Base-by-base conservation (phyloP, 2,329 filamentous ascomycete genomes). In the Ilyonectria robusta region DNA sequence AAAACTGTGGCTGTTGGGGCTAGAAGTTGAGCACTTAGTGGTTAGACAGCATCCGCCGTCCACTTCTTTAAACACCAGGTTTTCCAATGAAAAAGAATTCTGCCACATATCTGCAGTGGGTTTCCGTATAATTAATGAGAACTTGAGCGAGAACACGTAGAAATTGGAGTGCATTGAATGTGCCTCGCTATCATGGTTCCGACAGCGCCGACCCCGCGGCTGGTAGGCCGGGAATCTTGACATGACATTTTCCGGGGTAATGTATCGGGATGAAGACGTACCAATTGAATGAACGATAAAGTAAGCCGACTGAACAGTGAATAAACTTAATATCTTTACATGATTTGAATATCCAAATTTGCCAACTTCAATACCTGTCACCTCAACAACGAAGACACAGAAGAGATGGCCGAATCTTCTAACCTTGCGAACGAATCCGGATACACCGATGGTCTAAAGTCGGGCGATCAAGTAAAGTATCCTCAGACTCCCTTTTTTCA, bases 401-500 rank as follows among this genome's bases (percentile, higher is more conserved):
- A 19, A 51, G n/a, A 21, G 31, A 33, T 31, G 48, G 29, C 29
- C 4, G 29, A 33, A 19, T 6, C 11, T 9, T 13, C n/a, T 2
- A 51, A 11, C 21, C 6, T 8, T 9, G 23, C 2, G 6, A 40
- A 8, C 10, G 35, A 17, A 29, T 26, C 44, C 13, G 54, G 44
- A 10, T 63, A 63, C 13, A 17, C 21, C 7, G 44, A 63, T 19
- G 61, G 61, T 10, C 17, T 33, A 15, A 50, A 33, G 31, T 40
- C 40, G 0, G 55, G 46, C 1, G 46, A 59, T 5, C 33, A 26
- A 31, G 23, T 51, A 11, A 63, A 42, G 8, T 63, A 35, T 19
- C 61, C 61, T 6, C 19, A 59, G 19, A 63, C 61, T 2, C 61
- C 61, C 0, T 63, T 63, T 13, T 63, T 63, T 8, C 23, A 40